A percentile compares a stretch with the other conserved stretches of the same genome.
phyloP scores from a whole-genome alignment of 2,329 filamentous ascomycete genomes.

The Aspergillus sp. region DNA sequence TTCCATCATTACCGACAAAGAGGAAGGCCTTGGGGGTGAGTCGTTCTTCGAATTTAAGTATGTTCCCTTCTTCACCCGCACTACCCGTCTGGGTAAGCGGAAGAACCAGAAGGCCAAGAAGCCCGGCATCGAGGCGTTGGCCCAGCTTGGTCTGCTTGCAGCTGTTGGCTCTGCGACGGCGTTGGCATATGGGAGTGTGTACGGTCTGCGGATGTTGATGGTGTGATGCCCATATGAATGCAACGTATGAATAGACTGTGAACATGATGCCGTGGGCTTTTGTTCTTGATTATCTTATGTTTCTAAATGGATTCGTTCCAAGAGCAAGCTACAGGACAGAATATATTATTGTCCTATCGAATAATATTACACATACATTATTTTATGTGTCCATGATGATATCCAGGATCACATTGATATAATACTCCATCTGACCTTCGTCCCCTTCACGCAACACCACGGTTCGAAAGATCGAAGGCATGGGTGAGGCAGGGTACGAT shows the following conservation, averaged over 20 bases:
- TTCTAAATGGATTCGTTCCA: no score
- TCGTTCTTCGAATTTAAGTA: slow-evolving; percentile 71
- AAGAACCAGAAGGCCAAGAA: slow-evolving; percentile 18
- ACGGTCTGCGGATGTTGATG: slow-evolving; percentile 5
- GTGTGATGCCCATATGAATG: background rate
- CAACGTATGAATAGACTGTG: background rate
- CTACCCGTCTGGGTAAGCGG: slow-evolving; percentile 26
- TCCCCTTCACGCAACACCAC: slow-evolving; percentile 7
- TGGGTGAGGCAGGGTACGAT: slow-evolving; percentile 3
- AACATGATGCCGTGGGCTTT: no score
- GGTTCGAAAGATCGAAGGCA: background rate
- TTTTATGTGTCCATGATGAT: slow-evolving; percentile 11
- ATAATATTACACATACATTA: slow-evolving; percentile 1
- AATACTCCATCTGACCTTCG: slow-evolving; percentile 1
- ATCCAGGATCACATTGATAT: slow-evolving; percentile 10
- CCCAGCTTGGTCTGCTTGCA: slow-evolving; percentile 24
- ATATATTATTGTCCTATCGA: no score
- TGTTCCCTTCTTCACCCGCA: slow-evolving; percentile 26
- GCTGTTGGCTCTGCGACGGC: slow-evolving; percentile 13
- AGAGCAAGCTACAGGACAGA: no score
- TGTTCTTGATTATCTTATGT: no score
- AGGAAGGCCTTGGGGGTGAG: slow-evolving; percentile 62
- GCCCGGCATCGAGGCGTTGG: slow-evolving; percentile 26
- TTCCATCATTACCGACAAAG: slow-evolving; percentile 61
- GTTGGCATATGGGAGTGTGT: slow-evolving; percentile 10